phyloP scores from a whole-genome alignment of 140 eudicot genomes.

The Flaveria floridana region DNA sequence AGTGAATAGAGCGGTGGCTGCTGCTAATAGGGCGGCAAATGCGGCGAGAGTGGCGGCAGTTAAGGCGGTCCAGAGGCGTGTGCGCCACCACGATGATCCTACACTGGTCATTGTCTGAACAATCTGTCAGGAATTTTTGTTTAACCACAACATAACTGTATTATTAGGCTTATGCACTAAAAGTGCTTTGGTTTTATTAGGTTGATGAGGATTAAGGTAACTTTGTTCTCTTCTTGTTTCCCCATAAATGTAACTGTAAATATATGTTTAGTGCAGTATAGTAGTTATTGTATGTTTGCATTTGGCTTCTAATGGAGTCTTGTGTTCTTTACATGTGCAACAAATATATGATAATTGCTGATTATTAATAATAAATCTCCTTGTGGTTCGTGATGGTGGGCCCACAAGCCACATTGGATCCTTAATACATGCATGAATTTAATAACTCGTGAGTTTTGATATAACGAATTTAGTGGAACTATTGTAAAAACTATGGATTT shows the following conservation, averaged over 20 bases:
- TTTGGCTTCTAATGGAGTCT: conserved; percentile 16
- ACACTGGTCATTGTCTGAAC: conserved; percentile 30
- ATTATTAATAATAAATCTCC: not conserved
- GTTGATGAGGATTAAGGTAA: not conserved
- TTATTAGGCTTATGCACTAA: conserved; percentile 32
- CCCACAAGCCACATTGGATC: not conserved
- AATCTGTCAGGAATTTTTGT: conserved; percentile 1
- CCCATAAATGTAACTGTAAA: conserved; percentile 18
- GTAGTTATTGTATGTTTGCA: conserved; percentile 24
- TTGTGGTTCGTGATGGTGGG: not conserved
- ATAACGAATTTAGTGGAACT: not conserved
- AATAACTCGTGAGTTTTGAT: not conserved
- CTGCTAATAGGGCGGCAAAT: conserved; percentile 74
- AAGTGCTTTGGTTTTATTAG: conserved; percentile 28
- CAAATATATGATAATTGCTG: not conserved
- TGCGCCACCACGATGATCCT: conserved; percentile 38
- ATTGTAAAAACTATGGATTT: not conserved
- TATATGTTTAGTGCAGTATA: conserved; percentile 6
- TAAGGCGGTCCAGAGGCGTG: conserved; percentile 67
- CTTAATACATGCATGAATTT: not conserved
- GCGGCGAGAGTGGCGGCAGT: conserved; percentile 81
- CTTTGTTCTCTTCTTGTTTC: not conserved
- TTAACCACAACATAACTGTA: conserved; percentile 26
- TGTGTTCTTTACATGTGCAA: conserved; percentile 11
- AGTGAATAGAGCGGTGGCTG: conserved; percentile 57